Base-by-base conservation (phyloP, 768 basidiomycete species). In the Tremella mesenterica region DNA sequence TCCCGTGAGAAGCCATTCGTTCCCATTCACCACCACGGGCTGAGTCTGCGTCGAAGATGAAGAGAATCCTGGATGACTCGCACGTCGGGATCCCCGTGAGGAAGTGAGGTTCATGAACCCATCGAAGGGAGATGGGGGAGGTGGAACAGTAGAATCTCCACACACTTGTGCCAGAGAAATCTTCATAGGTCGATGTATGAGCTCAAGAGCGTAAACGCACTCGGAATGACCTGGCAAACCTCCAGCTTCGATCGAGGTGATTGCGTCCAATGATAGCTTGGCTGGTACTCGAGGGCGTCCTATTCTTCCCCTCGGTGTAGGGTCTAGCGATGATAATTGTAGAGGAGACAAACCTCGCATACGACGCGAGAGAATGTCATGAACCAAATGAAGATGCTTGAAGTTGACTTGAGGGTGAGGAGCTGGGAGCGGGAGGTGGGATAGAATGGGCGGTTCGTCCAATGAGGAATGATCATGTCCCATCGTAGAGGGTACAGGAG, bases 1-100 rank as follows among this genome's bases (percentile, higher is more conserved):
- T 13, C 69, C 67, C 31, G 67, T 64, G 12, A 73, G 49, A 16
- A 73, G 44, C 71, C 71, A 73, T 29, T 69, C 61, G 36, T 64
- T 44, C 0, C 65, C 65, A 13, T 41, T 50, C 21, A 63, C 49
- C 1, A 51, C 44, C 9, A 44, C n/a, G 3, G 49, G 31, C 20
- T 25, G 21, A 7, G 26, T 28, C 9, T 13, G 31, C 29, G 4
- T 39, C 29, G 33, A 38, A 13, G 29, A 5, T 20, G 47, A 26
- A 14, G 16, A n/a, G 38, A 41, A 23, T n/a, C 38, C 23, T 18
- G 38, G 38, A 16, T 41, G 38, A 26, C 52, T 29, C 27, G 34
- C 29, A 44, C 54, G 21, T 50, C 28, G 31, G 41, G 51, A 52
- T 3, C 50, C 14, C 25, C 49, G 54, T 20, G 20, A 23, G 8